Evolutionary conservation across 805 yeast genomes (phyloP).

Genomic region (Yarrowia bubula): DNA sequence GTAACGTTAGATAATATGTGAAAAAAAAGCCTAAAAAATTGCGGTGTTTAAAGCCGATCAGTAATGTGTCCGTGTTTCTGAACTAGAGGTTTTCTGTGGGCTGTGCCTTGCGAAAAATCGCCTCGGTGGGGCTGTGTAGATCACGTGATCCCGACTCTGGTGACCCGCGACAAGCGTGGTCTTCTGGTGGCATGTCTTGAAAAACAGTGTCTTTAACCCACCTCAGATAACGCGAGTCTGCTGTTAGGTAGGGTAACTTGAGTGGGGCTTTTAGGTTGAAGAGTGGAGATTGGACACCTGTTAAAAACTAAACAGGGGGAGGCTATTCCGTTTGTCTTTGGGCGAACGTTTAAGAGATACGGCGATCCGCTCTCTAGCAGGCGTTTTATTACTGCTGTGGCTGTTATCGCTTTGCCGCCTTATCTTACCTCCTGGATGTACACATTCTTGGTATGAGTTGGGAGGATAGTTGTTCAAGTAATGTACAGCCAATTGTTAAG

Average conservation of each 20-base stretch:
- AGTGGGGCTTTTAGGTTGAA: slow-evolving; percentile 7
- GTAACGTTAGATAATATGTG: slow-evolving; percentile 10
- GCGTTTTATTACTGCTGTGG: too few relatives aligned
- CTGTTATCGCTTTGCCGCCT: too few relatives aligned
- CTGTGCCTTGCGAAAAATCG: too few relatives aligned
- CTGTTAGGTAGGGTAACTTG: slow-evolving; percentile 7
- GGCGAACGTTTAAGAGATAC: too few relatives aligned
- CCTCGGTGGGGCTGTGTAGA: too few relatives aligned
- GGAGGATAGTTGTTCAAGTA: too few relatives aligned
- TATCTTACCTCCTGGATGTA: too few relatives aligned
- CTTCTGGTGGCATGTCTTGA: background rate
- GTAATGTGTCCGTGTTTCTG: background rate
- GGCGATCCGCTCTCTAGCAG: too few relatives aligned
- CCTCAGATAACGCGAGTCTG: background rate
- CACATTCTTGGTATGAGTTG: too few relatives aligned
- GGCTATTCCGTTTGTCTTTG: background rate
- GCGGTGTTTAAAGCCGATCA: slow-evolving; percentile 7
- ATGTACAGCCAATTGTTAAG: too few relatives aligned
- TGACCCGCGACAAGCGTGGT: too few relatives aligned
- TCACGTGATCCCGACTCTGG: background rate
- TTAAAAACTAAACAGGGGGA: background rate
- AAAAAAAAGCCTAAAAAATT: background rate
- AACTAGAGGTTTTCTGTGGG: background rate
- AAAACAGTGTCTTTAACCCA: slow-evolving; percentile 10
- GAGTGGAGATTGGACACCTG: background rate